These are phyloP conservation scores for Tetracladium maxilliforme DNA, from an alignment of 2,329 filamentous ascomycete genomes.

Conservation along the genomic window DNA sequence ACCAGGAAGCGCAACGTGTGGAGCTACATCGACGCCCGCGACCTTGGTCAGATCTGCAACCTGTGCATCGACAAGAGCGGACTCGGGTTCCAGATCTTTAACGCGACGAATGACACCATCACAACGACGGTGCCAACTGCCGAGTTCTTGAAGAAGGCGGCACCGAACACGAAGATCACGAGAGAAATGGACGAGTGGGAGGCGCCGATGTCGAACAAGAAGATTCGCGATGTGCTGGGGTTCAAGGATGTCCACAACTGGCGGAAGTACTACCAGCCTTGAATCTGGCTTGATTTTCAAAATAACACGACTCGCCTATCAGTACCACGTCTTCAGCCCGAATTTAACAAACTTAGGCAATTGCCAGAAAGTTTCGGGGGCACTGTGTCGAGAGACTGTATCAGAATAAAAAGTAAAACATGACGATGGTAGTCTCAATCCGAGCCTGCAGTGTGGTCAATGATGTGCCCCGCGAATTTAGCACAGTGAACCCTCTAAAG, in stretches of 20 bases:
- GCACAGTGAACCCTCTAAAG: no score
- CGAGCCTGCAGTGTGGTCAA: no score
- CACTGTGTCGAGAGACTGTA: no score
- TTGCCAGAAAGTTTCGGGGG: no score
- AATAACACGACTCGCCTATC: no score
- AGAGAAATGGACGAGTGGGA: slow-evolving; percentile 41
- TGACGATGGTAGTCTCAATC: no score
- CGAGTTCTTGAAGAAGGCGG: slow-evolving; percentile 32
- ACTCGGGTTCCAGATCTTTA: slow-evolving; percentile 48
- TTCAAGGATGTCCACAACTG: slow-evolving; percentile 45
- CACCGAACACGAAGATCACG: slow-evolving; percentile 33
- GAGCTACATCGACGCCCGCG: slow-evolving; percentile 47
- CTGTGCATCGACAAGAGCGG: slow-evolving; percentile 34
- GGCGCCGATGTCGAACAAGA: slow-evolving; percentile 44
- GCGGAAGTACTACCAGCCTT: no score
- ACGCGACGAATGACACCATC: slow-evolving; percentile 47
- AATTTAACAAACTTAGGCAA: no score
- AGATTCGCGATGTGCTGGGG: slow-evolving; percentile 41
- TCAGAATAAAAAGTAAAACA: no score
- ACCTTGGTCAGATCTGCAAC: slow-evolving; percentile 46
- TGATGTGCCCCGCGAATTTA: no score
- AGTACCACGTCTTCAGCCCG: no score
- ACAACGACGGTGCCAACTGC: slow-evolving; percentile 34
- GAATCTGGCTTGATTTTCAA: no score
- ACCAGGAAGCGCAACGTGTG: slow-evolving; percentile 41